Evolutionary conservation across 1,139 yeast genomes (phyloP), one percentile per base, ranked within the genome.

Genomic region (Yamadazyma pseudoaaseri): DNA sequence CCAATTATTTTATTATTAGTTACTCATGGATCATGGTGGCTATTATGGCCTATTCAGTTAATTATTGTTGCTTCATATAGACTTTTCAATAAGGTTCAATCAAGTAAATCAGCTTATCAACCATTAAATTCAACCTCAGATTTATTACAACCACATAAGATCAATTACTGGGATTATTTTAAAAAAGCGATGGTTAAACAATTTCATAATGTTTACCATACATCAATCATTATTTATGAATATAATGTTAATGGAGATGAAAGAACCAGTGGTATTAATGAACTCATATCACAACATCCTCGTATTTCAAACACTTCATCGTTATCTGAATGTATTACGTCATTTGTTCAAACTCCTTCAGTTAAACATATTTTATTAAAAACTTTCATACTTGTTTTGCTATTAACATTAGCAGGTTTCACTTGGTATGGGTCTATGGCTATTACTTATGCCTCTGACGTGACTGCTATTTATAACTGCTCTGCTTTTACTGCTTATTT

Each of bases 341-440:
- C 69, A 13, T 70, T 75, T 37, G 41, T 67, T 27, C 39, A 41
- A 3, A 65, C 80, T 4, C 63, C 69, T 1, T 72, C 87, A 0
- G 58, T 77, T 31, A 51, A 51, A 27, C 76, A 80, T 49, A 62
- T 83, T 16, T 45, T 73, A 27, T 49, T 51, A 32, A 64, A 70
- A 28, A 53, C 78, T 8, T 58, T 70, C 3, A 35, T 72, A 3
- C 61, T 84, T 24, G 72, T 84, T 2, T 29, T 74, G 6, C 74
- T 86, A 5, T 66, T 87, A 40, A 85, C 86, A 8, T 45, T 79
- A 3, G 96, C 95, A 0, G 96, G 95, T 1, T 67, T 76, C 26
- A 79, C 95, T 1, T 87, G 96, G 96, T 87, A 86, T 53, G 76
- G 85, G 12, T 82, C 96, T 6, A 86, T 87, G 78, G 70, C 81